Percentiles rank a stretch among this genome's conserved stretches.
Evolutionary conservation across 2,329 filamentous ascomycete genomes (phyloP).

Genomic region (Blastomyces percursus): DNA sequence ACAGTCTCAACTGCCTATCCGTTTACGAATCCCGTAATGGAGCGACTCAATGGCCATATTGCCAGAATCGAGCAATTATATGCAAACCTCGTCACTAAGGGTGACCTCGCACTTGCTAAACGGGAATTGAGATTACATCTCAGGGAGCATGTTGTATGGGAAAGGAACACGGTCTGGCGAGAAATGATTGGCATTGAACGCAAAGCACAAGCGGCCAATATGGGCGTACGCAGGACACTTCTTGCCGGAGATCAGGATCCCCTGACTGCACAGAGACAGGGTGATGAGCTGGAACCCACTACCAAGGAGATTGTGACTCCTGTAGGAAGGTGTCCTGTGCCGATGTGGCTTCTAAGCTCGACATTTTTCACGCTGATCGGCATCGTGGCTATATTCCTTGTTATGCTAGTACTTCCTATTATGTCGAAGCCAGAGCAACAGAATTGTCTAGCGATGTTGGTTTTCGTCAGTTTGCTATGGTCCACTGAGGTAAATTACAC

Average conservation of each 20-base stretch:
- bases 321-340: slow-evolving; percentile 62
- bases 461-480: slow-evolving; percentile 91
- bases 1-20: slow-evolving; percentile 69
- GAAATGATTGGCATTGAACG: slow-evolving; percentile 98
- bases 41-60: slow-evolving; percentile 60
- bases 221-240: slow-evolving; percentile 67
- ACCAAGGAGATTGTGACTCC: slow-evolving; percentile 68
- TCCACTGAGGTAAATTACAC: slow-evolving; percentile 65
- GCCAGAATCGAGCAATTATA: slow-evolving; percentile 66
- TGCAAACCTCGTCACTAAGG: slow-evolving; percentile 68
- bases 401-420: slow-evolving; percentile 65
- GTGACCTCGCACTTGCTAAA: slow-evolving; percentile 64
- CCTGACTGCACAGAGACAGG: slow-evolving; percentile 62
- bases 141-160: slow-evolving; percentile 96
- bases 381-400: slow-evolving; percentile 61
- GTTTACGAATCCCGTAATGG: slow-evolving; percentile 63
- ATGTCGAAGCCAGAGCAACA: slow-evolving; percentile 84
- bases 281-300: slow-evolving; percentile 59
- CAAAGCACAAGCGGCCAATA: slow-evolving; percentile 83
- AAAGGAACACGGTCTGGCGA: slow-evolving; percentile 96
- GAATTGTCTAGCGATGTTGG: slow-evolving; percentile 85
- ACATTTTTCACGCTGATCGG: slow-evolving; percentile 66
- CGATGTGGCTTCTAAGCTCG: slow-evolving; percentile 71
- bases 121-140: slow-evolving; percentile 83
- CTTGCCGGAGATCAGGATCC: slow-evolving; percentile 63